phyloP scores from a whole-genome alignment of 208 protist genomes.

The Crithidia thermophila region DNA sequence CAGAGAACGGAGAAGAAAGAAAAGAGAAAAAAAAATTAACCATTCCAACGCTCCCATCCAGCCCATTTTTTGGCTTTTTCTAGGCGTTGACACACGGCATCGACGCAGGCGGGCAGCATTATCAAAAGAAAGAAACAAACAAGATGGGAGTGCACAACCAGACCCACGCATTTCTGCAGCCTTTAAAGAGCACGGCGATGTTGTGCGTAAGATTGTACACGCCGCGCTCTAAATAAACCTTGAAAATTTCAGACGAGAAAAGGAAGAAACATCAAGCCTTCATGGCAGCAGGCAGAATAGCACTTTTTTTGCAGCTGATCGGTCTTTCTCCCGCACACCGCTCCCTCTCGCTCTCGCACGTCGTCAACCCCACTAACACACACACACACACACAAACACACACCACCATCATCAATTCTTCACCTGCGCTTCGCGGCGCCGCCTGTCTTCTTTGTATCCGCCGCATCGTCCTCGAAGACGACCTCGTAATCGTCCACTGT shows the following conservation, averaged over 20 bases:
- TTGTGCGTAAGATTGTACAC: too few relatives aligned
- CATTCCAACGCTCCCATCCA: neutral
- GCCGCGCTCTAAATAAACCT: too few relatives aligned
- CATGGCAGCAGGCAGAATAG: too few relatives aligned
- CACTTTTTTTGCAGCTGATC: too few relatives aligned
- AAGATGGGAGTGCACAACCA: too few relatives aligned
- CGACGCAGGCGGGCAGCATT: neutral
- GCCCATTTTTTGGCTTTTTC: neutral
- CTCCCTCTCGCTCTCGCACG: too few relatives aligned
- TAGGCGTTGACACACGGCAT: too few relatives aligned
- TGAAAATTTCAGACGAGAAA: too few relatives aligned
- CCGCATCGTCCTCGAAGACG: constrained; percentile 52
- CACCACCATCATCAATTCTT: neutral
- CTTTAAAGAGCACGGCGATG: too few relatives aligned
- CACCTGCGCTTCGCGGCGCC: constrained; percentile 10
- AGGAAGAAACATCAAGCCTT: too few relatives aligned
- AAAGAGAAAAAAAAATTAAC: constrained; percentile 2
- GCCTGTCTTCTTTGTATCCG: constrained; percentile 14
- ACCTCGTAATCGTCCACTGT: constrained; percentile 80
- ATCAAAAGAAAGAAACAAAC: neutral
- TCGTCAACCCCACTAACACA: neutral
- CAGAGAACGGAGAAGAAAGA: constrained; percentile 4
- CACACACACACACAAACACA: constrained; percentile 2
- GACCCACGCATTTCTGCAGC: too few relatives aligned
- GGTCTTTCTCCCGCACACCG: too few relatives aligned